Base-by-base conservation (phyloP, 805 yeast genomes). In the Brettanomyces anomalus region DNA sequence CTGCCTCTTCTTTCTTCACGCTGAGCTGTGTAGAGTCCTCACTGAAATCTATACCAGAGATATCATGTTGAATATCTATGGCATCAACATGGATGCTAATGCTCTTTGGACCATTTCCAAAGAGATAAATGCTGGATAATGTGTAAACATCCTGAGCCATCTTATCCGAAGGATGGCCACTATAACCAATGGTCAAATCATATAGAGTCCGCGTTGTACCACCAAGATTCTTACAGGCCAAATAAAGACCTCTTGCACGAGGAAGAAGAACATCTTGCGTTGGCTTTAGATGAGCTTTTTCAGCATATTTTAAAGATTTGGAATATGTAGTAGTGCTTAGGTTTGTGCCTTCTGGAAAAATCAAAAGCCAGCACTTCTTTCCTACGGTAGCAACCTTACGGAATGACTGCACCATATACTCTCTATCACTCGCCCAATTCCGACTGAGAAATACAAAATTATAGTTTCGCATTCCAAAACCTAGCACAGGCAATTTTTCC, bases 291-390 rank as follows among this genome's bases (percentile, higher is more conserved):
- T 70, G 66, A 5, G 42, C 39, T 48, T 79, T 74, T 5, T 58
- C 62, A 17, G 87, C 82, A 61, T 67, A 93, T 6, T 58, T 67
- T 15, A 66, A 68, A 7, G 89, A 77, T 45, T 75, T 74, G 3
- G 53, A 63, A 39, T 76, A 70, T 2, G 96, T 86, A 46, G 76
- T 72, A 4, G 68, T 70, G 33, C 93, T 79, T 43, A 84, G 64
- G 45, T 87, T 93, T 0, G 98, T 93, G 4, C 98, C 98, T 61
- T 93, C 98, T 1, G 98, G 98, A 63, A 83, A 93, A 21, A 93
- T 60, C 18, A 89, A 63, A 37, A 93, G 60, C 70, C 82, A 78
- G 48, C 81, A 79, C 57, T 50, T 70, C 4, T 62, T 58, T 1
- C 46, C 31, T 4, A 52, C 43, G 1, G 74, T 76, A 19, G 68